Evolutionary conservation across 202 grass and related monocot species (phyloP).

Genomic region (Carex arenaria): DNA sequence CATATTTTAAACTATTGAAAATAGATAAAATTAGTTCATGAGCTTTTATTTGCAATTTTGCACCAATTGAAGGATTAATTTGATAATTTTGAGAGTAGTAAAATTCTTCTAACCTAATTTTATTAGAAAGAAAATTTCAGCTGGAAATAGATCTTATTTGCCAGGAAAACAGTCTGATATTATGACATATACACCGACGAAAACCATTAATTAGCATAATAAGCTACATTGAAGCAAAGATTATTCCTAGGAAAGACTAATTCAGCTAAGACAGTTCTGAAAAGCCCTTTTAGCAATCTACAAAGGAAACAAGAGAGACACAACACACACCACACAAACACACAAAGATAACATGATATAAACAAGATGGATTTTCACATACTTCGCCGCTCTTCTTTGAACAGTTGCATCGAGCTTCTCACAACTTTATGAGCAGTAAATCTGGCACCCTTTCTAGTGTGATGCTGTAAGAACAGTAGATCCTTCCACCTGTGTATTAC

Average conservation of each 20-base stretch:
- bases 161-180: not conserved
- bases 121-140: not conserved
- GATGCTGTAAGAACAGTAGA: conserved; percentile 47
- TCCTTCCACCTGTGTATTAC: conserved; percentile 57
- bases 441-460: conserved; percentile 23
- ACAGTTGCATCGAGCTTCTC: not conserved
- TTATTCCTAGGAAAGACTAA: conserved; percentile 22
- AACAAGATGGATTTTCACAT: conserved; percentile 5
- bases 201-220: not conserved
- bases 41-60: too few relatives aligned
- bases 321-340: not conserved
- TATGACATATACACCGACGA: conserved; percentile 23
- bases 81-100: not conserved
- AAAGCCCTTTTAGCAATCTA: conserved; percentile 4
- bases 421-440: not conserved
- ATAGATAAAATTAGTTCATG: too few relatives aligned
- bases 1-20: too few relatives aligned
- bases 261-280: conserved; percentile 8
- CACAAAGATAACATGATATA: conserved; percentile 20
- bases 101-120: too few relatives aligned
- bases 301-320: conserved; percentile 16
- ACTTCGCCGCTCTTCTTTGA: not conserved
- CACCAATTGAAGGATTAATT: not conserved
- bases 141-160: conserved; percentile 5
- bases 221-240: conserved; percentile 3